Conservation (phyloP, 2,329 filamentous ascomycete species). For the Sporothrix inflata region DNA sequence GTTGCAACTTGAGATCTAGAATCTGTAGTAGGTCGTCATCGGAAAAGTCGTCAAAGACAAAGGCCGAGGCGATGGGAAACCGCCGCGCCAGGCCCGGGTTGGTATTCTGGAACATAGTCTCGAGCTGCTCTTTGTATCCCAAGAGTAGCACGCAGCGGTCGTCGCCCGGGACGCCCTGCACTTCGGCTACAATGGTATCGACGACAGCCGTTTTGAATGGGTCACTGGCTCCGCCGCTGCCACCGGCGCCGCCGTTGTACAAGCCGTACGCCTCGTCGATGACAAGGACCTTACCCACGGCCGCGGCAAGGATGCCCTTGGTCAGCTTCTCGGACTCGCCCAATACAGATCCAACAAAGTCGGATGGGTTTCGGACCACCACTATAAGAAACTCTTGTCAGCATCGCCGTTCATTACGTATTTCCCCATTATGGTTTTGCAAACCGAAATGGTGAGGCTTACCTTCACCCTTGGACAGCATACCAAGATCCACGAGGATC, state of each 20-base stretch:
- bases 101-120: slow-evolving; percentile 71
- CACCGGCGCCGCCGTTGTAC: slow-evolving; percentile 45
- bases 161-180: slow-evolving; percentile 70
- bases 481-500: slow-evolving; percentile 68
- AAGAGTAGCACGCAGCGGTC: slow-evolving; percentile 73
- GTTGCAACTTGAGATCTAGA: slow-evolving; percentile 64
- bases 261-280: slow-evolving; percentile 81
- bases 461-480: slow-evolving; percentile 71
- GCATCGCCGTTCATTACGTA: no score
- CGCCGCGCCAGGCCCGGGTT: slow-evolving; percentile 71
- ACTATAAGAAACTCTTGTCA: slow-evolving; percentile 45
- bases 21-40: slow-evolving; percentile 62
- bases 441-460: slow-evolving; percentile 31
- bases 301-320: slow-evolving; percentile 69
- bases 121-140: slow-evolving; percentile 72
- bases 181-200: slow-evolving; percentile 74
- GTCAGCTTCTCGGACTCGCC: slow-evolving; percentile 73
- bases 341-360: slow-evolving; percentile 67
- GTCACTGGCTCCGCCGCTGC: slow-evolving; percentile 40
- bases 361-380: slow-evolving; percentile 70
- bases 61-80: slow-evolving; percentile 66
- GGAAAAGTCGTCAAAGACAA: slow-evolving; percentile 70
- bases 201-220: slow-evolving; percentile 66
- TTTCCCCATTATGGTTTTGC: no score
- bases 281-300: slow-evolving; percentile 73